phyloP scores from a whole-genome alignment of 805 yeast genomes.

The Metschnikowia peoriensis region DNA sequence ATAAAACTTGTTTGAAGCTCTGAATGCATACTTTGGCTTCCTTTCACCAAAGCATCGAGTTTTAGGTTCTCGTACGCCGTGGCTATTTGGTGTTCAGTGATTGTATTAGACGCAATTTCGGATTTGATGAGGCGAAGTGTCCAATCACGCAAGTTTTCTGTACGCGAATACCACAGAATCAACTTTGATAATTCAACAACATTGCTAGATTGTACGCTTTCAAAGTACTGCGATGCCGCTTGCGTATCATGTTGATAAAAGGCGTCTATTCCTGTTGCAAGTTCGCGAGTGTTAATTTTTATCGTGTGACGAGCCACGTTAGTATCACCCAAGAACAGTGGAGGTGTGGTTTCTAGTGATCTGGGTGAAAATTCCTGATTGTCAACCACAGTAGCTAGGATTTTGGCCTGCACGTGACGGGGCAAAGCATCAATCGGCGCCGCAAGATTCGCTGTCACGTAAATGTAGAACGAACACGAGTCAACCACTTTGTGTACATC shows the following conservation, averaged over 20 bases:
- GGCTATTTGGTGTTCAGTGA: conserved; percentile 18
- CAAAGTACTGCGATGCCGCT: conserved; percentile 31
- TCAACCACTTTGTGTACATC: conserved; percentile 14
- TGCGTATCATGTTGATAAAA: conserved; percentile 30
- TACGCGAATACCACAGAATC: conserved; percentile 26
- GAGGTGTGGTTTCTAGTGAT: conserved; percentile 30
- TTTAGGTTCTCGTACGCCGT: conserved; percentile 22
- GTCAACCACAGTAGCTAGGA: conserved; percentile 37
- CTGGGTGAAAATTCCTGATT: conserved; percentile 37
- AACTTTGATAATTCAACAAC: conserved; percentile 33
- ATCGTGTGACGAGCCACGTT: conserved; percentile 25
- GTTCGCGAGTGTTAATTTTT: conserved; percentile 30
- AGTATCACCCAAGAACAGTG: conserved; percentile 18
- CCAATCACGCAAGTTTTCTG: conserved; percentile 27
- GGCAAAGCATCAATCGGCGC: conserved; percentile 14
- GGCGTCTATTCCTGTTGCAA: conserved; percentile 28
- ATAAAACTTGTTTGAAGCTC: conserved; percentile 36
- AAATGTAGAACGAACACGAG: conserved; percentile 24
- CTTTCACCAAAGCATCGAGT: conserved; percentile 25
- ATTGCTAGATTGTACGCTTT: conserved; percentile 33
- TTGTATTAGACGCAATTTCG: conserved; percentile 14
- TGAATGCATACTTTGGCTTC: conserved; percentile 30
- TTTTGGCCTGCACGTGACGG: conserved; percentile 21
- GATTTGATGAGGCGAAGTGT: conserved; percentile 14
- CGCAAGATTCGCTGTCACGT: conserved; percentile 23